Base-by-base conservation (phyloP, 2,329 filamentous ascomycete genomes). In the Aulographum hederae region DNA sequence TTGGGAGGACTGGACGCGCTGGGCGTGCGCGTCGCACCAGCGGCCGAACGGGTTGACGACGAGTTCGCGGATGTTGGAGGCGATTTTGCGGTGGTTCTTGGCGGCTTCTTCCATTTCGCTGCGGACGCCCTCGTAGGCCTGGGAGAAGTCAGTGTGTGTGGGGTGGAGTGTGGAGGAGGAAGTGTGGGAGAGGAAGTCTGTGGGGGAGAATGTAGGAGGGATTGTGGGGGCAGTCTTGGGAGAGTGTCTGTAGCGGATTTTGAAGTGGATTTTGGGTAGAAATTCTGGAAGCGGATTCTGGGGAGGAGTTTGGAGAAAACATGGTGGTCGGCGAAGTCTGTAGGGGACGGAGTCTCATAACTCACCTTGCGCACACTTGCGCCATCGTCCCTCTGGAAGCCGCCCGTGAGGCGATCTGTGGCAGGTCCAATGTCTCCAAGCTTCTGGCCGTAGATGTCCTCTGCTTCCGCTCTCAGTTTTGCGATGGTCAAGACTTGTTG, bases 1-100 rank as follows among this genome's bases (percentile, higher is more conserved):
- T 51, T 98, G 86, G 15, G 84, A 94, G 46, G 84, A 81, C 51
- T 93, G 80, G 36, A 98, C 72, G 41, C 89, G 79, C 39, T 73
- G 67, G 44, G 92, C 85, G 58, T 98, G 89, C 35, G 86, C 78
- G 45, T 94, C 86, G 58, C 85, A 92, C 89, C 89, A 98, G 47
- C 82, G 75, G 37, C 82, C 71, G 56, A 98, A 98, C 5, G 89
- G 91, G 44, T 78, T 79, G 17, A 98, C 78, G 31, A 98, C 89
- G 13, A 98, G 69, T 53, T 98, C 86, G 40, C 86, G 78, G 48
- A 98, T 95, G 52, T 84, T 94, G 49, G 84, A 81, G 26, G 85
- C 84, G 41, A 98, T 95, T 60, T 93, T 94, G 51, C 76, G 78
- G 64, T 98, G 89, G 53, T 73, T 93, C 45, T 75, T 78, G 32